Conservation (phyloP, 371 early-diverging fungal genomes). For the Mucor plumbeus region DNA sequence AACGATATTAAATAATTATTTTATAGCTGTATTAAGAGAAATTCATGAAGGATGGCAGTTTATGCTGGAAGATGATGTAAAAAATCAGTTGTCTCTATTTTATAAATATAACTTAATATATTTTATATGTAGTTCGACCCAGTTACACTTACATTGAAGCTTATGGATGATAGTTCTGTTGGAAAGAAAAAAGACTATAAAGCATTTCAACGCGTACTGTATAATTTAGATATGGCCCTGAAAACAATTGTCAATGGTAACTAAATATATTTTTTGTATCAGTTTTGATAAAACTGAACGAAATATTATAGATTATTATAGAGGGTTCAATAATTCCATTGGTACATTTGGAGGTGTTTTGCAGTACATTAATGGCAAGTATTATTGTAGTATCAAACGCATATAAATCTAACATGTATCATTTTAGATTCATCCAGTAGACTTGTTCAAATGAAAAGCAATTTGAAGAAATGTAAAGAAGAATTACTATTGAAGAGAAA, state of each 20-base stretch:
- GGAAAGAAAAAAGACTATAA: conserved; percentile 78
- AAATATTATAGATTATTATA: conserved; percentile 77
- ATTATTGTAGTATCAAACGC: too few relatives aligned
- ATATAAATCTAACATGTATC: neutral
- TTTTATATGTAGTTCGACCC: conserved; percentile 78
- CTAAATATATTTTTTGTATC: neutral
- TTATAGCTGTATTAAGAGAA: conserved; percentile 48
- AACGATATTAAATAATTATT: neutral
- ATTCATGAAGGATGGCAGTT: conserved; percentile 68
- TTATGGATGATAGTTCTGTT: conserved; percentile 86
- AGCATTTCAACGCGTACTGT: conserved; percentile 71
- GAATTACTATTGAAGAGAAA: conserved; percentile 72
- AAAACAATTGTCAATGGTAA: conserved; percentile 88
- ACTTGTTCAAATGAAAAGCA: conserved; percentile 70
- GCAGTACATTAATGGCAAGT: conserved; percentile 79
- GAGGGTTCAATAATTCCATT: conserved; percentile 91
- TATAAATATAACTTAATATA: neutral
- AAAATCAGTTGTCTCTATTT: neutral
- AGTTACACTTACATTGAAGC: conserved; percentile 81
- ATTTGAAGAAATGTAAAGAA: conserved; percentile 72
- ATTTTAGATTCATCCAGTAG: conserved; percentile 62
- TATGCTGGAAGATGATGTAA: conserved; percentile 66
- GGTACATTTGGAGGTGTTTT: conserved; percentile 91
- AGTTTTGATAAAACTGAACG: neutral
- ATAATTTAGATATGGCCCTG: conserved; percentile 82